Conservation (phyloP, 805 yeast species). For the Hanseniaspora opuntiae region DNA sequence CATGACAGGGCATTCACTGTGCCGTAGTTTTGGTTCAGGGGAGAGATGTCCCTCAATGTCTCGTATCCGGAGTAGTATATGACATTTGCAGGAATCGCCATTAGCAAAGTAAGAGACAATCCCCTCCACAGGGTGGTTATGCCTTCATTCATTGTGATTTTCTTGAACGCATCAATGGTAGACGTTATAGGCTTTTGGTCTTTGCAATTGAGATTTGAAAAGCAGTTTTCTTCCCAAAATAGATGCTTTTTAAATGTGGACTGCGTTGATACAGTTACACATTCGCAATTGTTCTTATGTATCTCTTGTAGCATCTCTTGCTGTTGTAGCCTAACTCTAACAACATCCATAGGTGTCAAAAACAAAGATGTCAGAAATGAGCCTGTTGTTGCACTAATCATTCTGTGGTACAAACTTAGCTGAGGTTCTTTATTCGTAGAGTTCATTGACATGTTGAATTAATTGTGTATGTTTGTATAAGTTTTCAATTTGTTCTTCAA, state of each 20-base stretch:
- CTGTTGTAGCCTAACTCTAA: slow-evolving; percentile 63
- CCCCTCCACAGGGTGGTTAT: slow-evolving; percentile 76
- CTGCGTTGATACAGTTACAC: slow-evolving; percentile 16
- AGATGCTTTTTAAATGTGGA: slow-evolving; percentile 10
- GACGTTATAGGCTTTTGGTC: slow-evolving; percentile 31
- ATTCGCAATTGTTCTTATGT: slow-evolving; percentile 27
- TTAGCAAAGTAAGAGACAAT: slow-evolving; percentile 59
- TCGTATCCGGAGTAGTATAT: slow-evolving; percentile 93
- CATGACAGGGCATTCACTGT: slow-evolving; percentile 62
- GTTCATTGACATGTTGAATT: not conserved
- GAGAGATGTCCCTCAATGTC: slow-evolving; percentile 61
- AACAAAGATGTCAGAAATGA: slow-evolving; percentile 58
- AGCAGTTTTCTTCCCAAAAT: slow-evolving; percentile 26
- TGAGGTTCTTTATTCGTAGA: not conserved
- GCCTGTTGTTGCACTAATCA: slow-evolving; percentile 70
- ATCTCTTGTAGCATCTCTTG: slow-evolving; percentile 41
- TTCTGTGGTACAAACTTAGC: slow-evolving; percentile 41
- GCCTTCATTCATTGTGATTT: slow-evolving; percentile 65
- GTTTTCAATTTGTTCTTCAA: not conserved
- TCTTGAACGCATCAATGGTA: slow-evolving; percentile 58
- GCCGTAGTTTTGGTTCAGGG: slow-evolving; percentile 29
- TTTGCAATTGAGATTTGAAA: slow-evolving; percentile 23
- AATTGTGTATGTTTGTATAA: not conserved
- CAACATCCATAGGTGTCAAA: slow-evolving; percentile 73
- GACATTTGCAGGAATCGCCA: slow-evolving; percentile 88